Evolutionary conservation across 1,139 yeast genomes (phyloP).

Genomic region (Wickerhamomyces sp.): DNA sequence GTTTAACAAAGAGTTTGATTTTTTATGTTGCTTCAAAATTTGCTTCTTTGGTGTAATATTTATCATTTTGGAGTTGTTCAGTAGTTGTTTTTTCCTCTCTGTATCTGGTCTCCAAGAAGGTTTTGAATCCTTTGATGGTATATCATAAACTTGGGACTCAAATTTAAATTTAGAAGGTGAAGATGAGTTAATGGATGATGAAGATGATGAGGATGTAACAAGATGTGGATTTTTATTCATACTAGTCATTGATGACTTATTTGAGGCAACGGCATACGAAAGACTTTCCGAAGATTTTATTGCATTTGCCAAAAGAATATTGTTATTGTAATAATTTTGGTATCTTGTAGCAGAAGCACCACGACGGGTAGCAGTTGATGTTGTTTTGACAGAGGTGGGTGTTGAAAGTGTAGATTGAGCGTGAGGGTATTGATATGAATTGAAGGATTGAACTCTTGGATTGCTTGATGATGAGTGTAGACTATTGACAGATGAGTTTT

Average conservation of each 20-base stretch:
- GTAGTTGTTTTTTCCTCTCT: too few species aligned
- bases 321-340: constrained; percentile 47
- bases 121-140: constrained; percentile 16
- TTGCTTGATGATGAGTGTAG: constrained; percentile 24
- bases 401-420: constrained; percentile 20
- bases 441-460: constrained; percentile 3
- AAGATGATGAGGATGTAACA: constrained; percentile 11
- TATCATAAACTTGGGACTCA: constrained; percentile 29
- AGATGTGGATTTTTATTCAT: constrained; percentile 13
- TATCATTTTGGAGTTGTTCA: constrained; percentile 2
- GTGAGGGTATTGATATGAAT: constrained; percentile 3
- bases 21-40: constrained; percentile 15
- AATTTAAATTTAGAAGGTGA: constrained; percentile 27
- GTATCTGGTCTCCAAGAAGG: not conserved
- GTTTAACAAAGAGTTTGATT: constrained; percentile 20
- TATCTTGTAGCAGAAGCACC: constrained; percentile 46
- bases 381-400: constrained; percentile 26
- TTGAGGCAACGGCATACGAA: constrained; percentile 10
- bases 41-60: not conserved
- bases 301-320: constrained; percentile 41
- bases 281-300: constrained; percentile 42
- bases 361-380: constrained; percentile 28
- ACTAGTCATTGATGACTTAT: constrained; percentile 9
- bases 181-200: constrained; percentile 13
- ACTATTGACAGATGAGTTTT: constrained; percentile 1